A percentile compares a stretch with the other conserved stretches of the same genome.
Conservation (phyloP, 345 rosid species). For the Arabidopsis thaliana region TAIR10.1 NC_003074.8:30501-31000, state of each 20-base stretch:
- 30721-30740: constrained; percentile 4
- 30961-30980: no score
- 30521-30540: constrained; percentile 42
- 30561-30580: no score
- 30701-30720: constrained; percentile 36
- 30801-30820: background rate
- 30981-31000: no score
- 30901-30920: no score
- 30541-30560: constrained; percentile 45
- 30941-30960: no score
- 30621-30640: constrained; percentile 35
- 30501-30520: constrained; percentile 42
- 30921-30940: no score
- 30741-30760: background rate
- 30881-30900: background rate
- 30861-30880: constrained; percentile 9
- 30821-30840: background rate
- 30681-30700: constrained; percentile 7
- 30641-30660: constrained; percentile 9
- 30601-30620: background rate
- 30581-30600: constrained; percentile 22
- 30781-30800: background rate
- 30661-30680: background rate
- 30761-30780: background rate
- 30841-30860: constrained; percentile 1